These are phyloP conservation scores for Ceratocystis cubensis DNA, from an alignment of 2,329 filamentous ascomycete genomes.

Conservation along the genomic window DNA sequence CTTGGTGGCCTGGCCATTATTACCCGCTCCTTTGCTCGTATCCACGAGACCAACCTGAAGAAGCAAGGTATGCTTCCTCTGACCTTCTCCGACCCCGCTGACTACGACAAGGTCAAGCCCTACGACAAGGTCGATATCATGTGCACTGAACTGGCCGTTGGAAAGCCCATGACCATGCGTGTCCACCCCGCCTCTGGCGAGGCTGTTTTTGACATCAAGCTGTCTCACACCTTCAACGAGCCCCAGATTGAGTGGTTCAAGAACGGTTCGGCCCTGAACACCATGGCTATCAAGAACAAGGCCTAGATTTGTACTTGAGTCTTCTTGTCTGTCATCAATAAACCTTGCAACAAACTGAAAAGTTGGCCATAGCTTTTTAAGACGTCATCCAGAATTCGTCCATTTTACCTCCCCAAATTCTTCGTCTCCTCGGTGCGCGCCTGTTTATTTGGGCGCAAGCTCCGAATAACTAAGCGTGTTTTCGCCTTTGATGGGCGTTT, in stretches of 20 bases:
- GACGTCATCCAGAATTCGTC: neutral
- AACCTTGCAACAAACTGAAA: neutral
- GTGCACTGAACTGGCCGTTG: constrained; percentile 79
- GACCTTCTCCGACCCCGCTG: constrained; percentile 84
- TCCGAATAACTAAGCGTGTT: neutral
- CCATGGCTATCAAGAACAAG: constrained; percentile 66
- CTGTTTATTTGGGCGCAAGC: neutral
- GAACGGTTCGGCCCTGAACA: constrained; percentile 94
- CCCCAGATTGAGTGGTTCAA: constrained; percentile 98
- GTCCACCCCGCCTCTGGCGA: constrained; percentile 80
- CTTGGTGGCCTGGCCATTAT: constrained; percentile 96
- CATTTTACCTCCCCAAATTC: neutral
- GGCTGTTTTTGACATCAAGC: constrained; percentile 64
- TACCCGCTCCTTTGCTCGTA: constrained; percentile 90
- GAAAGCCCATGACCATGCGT: constrained; percentile 80
- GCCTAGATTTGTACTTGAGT: constrained; percentile 22
- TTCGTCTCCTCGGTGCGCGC: neutral
- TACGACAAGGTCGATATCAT: constrained; percentile 83
- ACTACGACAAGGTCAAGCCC: constrained; percentile 94
- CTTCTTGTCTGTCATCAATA: neutral
- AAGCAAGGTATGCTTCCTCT: constrained; percentile 99
- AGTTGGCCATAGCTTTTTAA: constrained; percentile 9
- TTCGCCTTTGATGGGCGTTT: neutral
- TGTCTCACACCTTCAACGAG: constrained; percentile 96
- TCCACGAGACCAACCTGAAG: constrained; percentile 99